Percentiles rank a stretch among this genome's conserved stretches.
Conservation (phyloP, 768 basidiomycete genomes). For the Mycena capillaripes region DNA sequence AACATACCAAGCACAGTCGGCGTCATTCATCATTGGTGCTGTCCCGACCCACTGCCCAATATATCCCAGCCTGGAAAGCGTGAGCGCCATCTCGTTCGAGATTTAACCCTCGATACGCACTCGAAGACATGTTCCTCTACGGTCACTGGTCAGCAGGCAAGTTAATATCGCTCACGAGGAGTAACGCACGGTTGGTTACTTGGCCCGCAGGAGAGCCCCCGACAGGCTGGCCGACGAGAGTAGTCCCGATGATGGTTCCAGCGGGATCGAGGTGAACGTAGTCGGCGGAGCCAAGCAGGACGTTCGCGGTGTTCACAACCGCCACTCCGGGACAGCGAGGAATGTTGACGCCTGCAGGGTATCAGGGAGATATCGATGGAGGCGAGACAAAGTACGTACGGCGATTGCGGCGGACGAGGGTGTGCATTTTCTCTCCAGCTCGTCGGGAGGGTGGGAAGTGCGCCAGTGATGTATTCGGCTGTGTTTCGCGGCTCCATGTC, state of each 20-base stretch:
- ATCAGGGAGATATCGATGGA: no score
- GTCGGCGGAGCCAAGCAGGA: not conserved
- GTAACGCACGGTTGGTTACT: slow-evolving; percentile 1
- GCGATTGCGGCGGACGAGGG: no score
- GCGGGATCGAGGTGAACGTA: not conserved
- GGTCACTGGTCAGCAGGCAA: no score
- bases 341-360: no score
- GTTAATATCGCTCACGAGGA: no score
- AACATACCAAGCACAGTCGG: slow-evolving; percentile 12
- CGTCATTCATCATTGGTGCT: not conserved
- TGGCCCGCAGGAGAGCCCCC: not conserved
- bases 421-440: no score
- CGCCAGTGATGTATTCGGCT: no score
- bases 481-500: no score
- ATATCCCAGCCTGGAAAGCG: slow-evolving; percentile 25
- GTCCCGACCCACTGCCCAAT: slow-evolving; percentile 11
- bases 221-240: not conserved
- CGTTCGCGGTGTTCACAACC: not conserved
- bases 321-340: no score
- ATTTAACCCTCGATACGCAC: not conserved
- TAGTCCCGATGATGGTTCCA: not conserved
- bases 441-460: no score
- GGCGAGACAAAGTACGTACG: no score
- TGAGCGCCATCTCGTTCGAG: no score
- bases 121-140: slow-evolving; percentile 34